Base-by-base conservation (phyloP, 192 early-diverging fungal genomes). In the Coemansia sp. region DNA sequence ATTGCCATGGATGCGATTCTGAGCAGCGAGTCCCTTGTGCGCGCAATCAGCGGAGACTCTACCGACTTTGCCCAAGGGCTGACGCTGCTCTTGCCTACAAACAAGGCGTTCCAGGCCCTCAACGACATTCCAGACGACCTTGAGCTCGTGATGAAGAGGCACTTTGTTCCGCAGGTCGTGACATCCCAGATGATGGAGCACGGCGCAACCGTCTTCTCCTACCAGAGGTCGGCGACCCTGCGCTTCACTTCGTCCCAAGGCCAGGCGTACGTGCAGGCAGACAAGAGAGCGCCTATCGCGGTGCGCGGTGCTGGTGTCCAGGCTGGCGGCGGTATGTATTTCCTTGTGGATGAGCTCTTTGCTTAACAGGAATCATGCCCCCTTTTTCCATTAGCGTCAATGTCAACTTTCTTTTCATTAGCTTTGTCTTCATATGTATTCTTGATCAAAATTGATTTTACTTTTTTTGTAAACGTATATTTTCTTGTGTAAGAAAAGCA, bases 51-150 rank as follows among this genome's bases (percentile, higher is more conserved):
- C 64, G 79, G 79, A 12, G 73, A 65, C 52, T 81, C 79, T 34
- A 49, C 40, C 7, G 79, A 75, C 66, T 81, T 81, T 64, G 37
- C 25, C 21, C 21, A 53, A 1, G 73, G 79, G 9, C 63, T 81
- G 23, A 81, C 79, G 7, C 61, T 81, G 34, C 63, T 81, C 28
- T 35, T 81, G 64, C 79, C 79, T 7, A 81, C 79, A 9, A 81
- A 81, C 70, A 51, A 71, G 25, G 79, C 79, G 4, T 81, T 81
- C 53, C 63, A 56, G 58, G 59, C 45, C 15, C 59, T 72, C 23
- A 66, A 53, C 35, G 35, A 61, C 33, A 55, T 72, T 2, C 79
- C 79, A 0, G 72, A 72, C 15, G 70, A 75, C 42, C 30, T 81
- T 37, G 79, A 75, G 28, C 48, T 61, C 42, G 70, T 70, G 12